Conservation (phyloP, 257 asterid genomes). For the Fraxinus americana region DNA sequence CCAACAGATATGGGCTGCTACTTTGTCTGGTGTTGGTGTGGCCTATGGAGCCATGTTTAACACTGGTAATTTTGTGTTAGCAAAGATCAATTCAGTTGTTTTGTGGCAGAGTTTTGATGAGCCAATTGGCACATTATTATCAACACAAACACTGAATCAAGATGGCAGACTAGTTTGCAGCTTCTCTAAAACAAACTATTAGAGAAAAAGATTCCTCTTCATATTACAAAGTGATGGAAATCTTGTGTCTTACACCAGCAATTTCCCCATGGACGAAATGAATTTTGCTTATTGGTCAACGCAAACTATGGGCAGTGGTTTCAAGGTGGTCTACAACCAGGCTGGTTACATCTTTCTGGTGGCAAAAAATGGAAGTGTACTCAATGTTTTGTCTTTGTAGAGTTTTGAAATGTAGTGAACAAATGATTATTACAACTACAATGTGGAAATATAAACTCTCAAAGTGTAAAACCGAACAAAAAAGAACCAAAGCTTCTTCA, state of each 20-base stretch:
- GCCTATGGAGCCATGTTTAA: slow-evolving; percentile 16
- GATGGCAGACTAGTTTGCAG: not conserved
- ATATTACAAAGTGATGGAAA: slow-evolving; percentile 9
- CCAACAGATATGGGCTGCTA: slow-evolving; percentile 7
- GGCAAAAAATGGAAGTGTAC: not conserved
- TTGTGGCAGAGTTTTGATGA: slow-evolving; percentile 18
- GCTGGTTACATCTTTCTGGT: slow-evolving; percentile 23
- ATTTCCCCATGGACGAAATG: not conserved
- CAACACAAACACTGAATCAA: slow-evolving; percentile 8
- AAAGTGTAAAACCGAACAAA: too few relatives aligned
- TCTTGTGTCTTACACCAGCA: not conserved
- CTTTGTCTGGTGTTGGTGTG: not conserved
- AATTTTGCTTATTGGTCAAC: slow-evolving; percentile 15
- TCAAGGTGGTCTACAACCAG: slow-evolving; percentile 17
- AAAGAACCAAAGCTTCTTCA: too few relatives aligned
- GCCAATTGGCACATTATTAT: slow-evolving; percentile 14
- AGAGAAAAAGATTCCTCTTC: not conserved
- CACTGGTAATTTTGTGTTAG: slow-evolving; percentile 16
- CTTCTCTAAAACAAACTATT: slow-evolving; percentile 4
- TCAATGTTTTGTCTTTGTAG: not conserved
- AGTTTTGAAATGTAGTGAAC: too few relatives aligned
- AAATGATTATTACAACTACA: too few relatives aligned
- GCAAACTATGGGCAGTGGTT: slow-evolving; percentile 12
- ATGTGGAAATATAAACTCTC: too few relatives aligned
- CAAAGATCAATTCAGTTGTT: not conserved